Evolutionary conservation across 768 basidiomycete species (phyloP), one percentile per base, ranked within the genome.

Genomic region (Suillus variegatus): DNA sequence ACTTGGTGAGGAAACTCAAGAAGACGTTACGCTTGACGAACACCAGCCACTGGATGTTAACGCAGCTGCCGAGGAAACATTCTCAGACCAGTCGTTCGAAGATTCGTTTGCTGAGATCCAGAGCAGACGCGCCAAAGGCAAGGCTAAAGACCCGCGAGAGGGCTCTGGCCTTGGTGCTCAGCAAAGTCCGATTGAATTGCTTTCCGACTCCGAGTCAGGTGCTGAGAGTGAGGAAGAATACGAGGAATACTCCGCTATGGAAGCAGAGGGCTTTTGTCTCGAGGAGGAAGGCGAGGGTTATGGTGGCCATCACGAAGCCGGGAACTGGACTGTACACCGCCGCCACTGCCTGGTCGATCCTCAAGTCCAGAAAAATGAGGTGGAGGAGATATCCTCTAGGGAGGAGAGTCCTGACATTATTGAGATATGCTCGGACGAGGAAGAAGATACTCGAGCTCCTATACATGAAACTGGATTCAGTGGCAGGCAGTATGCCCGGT

Each of bases 81-180:
- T 55, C 46, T 76, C 74, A 54, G 76, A 78, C 32, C 73, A 72
- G 55, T 51, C 61, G 16, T 66, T 78, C 10, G 83, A 88, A 60
- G 85, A 87, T 70, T 86, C 87, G 0, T 88, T 88, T 75, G 84
- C 83, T 13, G 83, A 84, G 56, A 72, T 84, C 55, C 80, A 79
- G 64, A 82, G 82, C 46, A 82, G 85, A 65, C 82, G 83, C 57
- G 75, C 69, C 25, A 86, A 85, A 72, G 89, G 88, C 38, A 90
- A 89, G 71, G 84, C 81, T 60, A 82, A 88, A 60, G 88, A 88
- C 70, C 84, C 85, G 10, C 77, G 85, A 56, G 86, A 88, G 68
- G 88, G 86, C 7, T 84, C 86, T 51, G 86, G 86, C 5, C 77
- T 86, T 41, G 77, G 79, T 28, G 74, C 75, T 76, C 51, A 77